A percentile compares a stretch with the other conserved stretches of the same genome.
Evolutionary conservation across 352 stramenopile species (phyloP).

Genomic region (Aphanomyces astaci): DNA sequence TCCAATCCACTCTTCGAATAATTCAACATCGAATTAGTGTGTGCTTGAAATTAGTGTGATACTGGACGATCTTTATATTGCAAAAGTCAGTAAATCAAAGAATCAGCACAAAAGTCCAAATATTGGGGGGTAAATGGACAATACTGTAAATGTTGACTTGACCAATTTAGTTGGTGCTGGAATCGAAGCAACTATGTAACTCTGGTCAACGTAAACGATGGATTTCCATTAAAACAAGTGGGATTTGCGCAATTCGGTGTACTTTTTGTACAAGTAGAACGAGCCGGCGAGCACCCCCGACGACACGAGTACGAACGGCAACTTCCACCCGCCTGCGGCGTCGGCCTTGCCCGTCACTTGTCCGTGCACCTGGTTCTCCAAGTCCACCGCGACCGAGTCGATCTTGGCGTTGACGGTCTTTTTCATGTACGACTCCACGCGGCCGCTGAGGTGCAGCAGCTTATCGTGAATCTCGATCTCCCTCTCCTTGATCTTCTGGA

Average conservation of each 20-base stretch:
- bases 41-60: too few species aligned
- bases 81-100: too few species aligned
- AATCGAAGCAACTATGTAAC: too few species aligned
- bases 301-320: slow-evolving; percentile 74
- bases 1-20: too few species aligned
- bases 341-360: slow-evolving; percentile 68
- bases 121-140: too few species aligned
- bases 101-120: too few species aligned
- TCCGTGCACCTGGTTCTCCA: slow-evolving; percentile 43
- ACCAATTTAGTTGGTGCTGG: too few species aligned
- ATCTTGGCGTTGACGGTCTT: slow-evolving; percentile 65
- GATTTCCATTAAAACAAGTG: slow-evolving; percentile 51
- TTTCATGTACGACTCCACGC: slow-evolving; percentile 65
- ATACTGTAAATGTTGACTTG: too few species aligned
- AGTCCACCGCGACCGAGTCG: slow-evolving; percentile 32
- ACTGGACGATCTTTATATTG: too few species aligned
- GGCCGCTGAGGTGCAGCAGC: slow-evolving; percentile 60
- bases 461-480: slow-evolving; percentile 61
- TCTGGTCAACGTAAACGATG: background rate
- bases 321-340: slow-evolving; percentile 57
- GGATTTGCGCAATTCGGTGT: slow-evolving; percentile 79
- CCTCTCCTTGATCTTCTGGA: slow-evolving; percentile 64
- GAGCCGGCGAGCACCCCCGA: slow-evolving; percentile 46
- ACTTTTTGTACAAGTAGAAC: slow-evolving; percentile 75
- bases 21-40: too few species aligned